phyloP scores from a whole-genome alignment of 1,139 yeast genomes.

The Meyerozyma athensensis region DNA sequence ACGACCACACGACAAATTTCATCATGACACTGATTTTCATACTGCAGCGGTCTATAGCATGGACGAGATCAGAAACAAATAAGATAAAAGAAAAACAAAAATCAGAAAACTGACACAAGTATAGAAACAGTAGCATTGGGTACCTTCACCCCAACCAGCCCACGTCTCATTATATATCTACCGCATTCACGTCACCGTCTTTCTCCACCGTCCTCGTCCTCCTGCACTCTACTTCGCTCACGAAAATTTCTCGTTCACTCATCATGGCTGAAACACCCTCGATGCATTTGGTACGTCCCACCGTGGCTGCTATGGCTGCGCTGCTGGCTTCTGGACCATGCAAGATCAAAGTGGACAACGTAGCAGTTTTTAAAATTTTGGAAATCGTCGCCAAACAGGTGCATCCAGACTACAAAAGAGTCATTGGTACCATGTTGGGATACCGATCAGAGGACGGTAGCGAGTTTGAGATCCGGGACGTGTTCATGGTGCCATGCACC shows the following conservation, averaged over 20 bases:
- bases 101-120: too few relatives aligned
- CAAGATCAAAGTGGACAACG: conserved; percentile 54
- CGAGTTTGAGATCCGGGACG: conserved; percentile 68
- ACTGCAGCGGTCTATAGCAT: too few relatives aligned
- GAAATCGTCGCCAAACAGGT: conserved; percentile 45
- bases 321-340: conserved; percentile 45
- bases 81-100: too few relatives aligned
- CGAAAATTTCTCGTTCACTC: conserved; percentile 4
- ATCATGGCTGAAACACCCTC: conserved; percentile 19
- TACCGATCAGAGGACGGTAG: conserved; percentile 83
- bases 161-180: conserved; percentile 8
- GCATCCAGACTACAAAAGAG: conserved; percentile 47
- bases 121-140: conserved; percentile 6
- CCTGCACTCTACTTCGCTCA: background rate
- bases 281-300: conserved; percentile 61
- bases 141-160: background rate
- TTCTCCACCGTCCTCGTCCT: too few relatives aligned
- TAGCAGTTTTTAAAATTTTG: conserved; percentile 69
- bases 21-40: too few relatives aligned
- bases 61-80: too few relatives aligned
- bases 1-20: too few relatives aligned
- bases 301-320: conserved; percentile 51
- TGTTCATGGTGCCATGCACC: conserved; percentile 78
- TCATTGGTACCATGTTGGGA: conserved; percentile 82
- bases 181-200: too few relatives aligned